These are phyloP conservation scores for Protomyces macrosporus DNA, from an alignment of 1,139 yeast genomes.

Conservation along the genomic window DNA sequence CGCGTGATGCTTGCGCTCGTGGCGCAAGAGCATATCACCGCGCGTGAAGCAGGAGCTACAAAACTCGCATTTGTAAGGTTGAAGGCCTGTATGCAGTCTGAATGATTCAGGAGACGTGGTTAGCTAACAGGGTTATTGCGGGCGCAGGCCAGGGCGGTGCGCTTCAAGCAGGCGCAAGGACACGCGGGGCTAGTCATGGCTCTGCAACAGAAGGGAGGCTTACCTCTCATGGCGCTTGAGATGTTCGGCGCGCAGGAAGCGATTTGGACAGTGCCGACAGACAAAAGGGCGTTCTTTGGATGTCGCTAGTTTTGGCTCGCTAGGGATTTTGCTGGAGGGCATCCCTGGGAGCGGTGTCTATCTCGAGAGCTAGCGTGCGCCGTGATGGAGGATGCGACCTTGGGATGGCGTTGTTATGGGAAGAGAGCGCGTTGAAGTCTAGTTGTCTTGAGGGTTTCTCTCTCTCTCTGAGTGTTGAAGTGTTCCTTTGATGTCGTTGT, in stretches of 20 bases:
- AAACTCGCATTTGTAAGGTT: not conserved
- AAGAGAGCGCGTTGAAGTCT: no score
- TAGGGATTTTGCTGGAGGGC: not conserved
- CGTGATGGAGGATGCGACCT: not conserved
- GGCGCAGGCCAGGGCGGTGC: not conserved
- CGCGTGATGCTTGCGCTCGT: not conserved
- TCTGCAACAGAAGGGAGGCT: not conserved
- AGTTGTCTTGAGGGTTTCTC: no score
- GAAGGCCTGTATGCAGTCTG: not conserved
- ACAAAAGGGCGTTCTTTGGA: not conserved
- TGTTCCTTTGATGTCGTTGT: no score
- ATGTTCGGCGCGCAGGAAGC: not conserved
- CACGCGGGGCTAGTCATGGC: no score
- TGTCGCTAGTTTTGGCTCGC: not conserved
- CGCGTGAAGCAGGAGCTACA: not conserved
- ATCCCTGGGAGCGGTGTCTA: not conserved
- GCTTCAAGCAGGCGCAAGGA: not conserved
- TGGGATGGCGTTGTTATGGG: no score
- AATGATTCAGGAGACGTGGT: not conserved
- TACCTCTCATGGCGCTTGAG: not conserved
- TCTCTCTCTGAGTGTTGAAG: no score
- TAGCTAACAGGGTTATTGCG: not conserved
- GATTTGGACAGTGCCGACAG: not conserved
- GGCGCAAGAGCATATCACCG: not conserved
- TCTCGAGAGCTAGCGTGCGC: not conserved